Conservation (phyloP, 306 rosid species). For the Pachyrhizus erosus region DNA sequence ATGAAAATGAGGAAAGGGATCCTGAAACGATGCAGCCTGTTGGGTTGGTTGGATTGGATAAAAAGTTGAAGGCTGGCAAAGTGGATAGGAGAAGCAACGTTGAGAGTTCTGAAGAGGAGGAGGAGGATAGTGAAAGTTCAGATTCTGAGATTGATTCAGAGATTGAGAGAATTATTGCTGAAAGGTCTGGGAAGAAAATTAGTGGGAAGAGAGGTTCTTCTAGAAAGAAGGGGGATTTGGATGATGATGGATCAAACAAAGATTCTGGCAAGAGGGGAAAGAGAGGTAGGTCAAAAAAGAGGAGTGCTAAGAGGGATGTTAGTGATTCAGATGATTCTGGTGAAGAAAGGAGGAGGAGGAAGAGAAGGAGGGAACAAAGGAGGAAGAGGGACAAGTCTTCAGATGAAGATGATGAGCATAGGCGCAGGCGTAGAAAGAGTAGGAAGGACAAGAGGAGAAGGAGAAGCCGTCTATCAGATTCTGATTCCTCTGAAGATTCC, state of each 20-base stretch:
- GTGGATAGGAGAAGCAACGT: constrained; percentile 44
- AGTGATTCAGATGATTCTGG: constrained; percentile 74
- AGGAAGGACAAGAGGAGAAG: constrained; percentile 71
- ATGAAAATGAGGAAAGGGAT: constrained; percentile 72
- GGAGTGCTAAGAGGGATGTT: constrained; percentile 61
- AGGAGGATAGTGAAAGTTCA: constrained; percentile 73
- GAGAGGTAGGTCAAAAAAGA: constrained; percentile 89
- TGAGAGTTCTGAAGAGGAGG: constrained; percentile 75
- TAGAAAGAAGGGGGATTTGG: constrained; percentile 55
- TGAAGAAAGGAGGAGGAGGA: constrained; percentile 58
- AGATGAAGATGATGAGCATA: constrained; percentile 46
- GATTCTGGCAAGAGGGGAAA: constrained; percentile 64
- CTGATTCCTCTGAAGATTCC: constrained; percentile 72
- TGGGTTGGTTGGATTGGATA: constrained; percentile 64
- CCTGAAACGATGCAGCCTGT: constrained; percentile 59
- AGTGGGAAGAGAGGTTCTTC: constrained; percentile 50
- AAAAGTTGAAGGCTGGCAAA: constrained; percentile 62
- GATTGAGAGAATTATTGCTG: constrained; percentile 79
- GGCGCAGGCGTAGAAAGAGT: constrained; percentile 46
- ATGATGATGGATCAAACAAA: constrained; percentile 56
- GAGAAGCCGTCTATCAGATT: constrained; percentile 65
- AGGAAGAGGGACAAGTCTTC: constrained; percentile 50
- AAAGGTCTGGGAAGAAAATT: constrained; percentile 65
- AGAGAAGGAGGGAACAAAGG: constrained; percentile 62
- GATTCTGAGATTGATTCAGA: constrained; percentile 82